Evolutionary conservation across 495 filamentous ascomycete species (phyloP), one percentile per base, ranked within the genome.

Genomic region (Aspergillus sparsus): DNA sequence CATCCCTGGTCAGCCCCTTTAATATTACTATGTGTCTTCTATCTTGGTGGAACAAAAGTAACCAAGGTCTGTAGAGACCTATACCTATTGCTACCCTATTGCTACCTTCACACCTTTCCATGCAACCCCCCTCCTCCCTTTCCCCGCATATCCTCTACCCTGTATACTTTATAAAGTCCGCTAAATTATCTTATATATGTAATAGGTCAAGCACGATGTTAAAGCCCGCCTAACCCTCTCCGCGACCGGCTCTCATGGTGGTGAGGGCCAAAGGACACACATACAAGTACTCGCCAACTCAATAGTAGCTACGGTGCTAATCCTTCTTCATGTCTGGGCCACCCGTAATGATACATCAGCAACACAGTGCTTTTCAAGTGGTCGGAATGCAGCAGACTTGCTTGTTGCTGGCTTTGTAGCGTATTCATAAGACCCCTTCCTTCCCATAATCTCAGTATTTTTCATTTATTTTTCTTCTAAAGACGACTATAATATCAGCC

Each of bases 1-100:
- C 94, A 98, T 73, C 93, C 94, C 8, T 96, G 90, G 90, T 89
- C 87, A 55, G 76, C 92, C n/a, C 92, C 90, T 2, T 95, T 97
- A 71, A 80, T 82, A 21, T 80, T 97, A 10, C 82, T 98, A 3
- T 80, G 79, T 42, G 84, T 93, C 15, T 98, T 98, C 78, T 97
- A 96, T 77, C 76, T 93, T 2, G 85, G 87, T 0, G 95, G 90
- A 0, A 96, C 89, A 0, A 79, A 83, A 52, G 93, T 86, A 1
- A 98, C 94, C 0, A 93, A 92, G 74, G 88, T 91, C 68, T 41
- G 60, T 31, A 18, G 21, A 1, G 21, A 27, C 21, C 21, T 27
- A 27, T 27, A 27, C 21, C 21, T 27, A 27, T 27, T 27, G 3
- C 21, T 27, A 27, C 0, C 11, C 47, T 16, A 18, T 18, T 34